phyloP scores from a whole-genome alignment of 2,329 filamentous ascomycete species.

The Anisogramma anomala region DNA sequence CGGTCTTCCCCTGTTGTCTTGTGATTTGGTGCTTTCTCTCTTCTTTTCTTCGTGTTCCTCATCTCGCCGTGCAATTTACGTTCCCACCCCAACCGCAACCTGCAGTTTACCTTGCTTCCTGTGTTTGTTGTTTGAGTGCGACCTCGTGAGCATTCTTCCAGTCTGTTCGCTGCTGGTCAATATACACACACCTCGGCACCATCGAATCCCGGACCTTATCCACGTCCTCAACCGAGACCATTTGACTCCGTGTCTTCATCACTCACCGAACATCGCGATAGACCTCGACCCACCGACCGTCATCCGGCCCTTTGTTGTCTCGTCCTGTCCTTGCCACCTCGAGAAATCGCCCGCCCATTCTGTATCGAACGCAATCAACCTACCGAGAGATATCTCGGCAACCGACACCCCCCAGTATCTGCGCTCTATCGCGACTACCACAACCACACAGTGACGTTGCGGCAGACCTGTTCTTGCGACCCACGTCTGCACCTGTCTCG shows the following conservation, averaged over 20 bases:
- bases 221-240: not conserved
- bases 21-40: constrained; percentile 8
- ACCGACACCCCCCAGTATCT: not conserved
- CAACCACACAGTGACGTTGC: constrained; percentile 2
- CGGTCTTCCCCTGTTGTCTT: constrained; percentile 7
- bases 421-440: constrained; percentile 7
- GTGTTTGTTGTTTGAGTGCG: too few relatives aligned
- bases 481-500: not conserved
- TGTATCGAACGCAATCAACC: not conserved
- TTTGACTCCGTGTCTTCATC: not conserved
- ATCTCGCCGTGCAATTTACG: constrained; percentile 2
- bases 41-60: constrained; percentile 5
- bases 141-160: too few relatives aligned
- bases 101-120: constrained; percentile 4
- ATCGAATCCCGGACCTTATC: too few relatives aligned
- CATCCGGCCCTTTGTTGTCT: constrained; percentile 1
- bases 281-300: constrained; percentile 2
- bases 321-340: not conserved
- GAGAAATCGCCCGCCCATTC: not conserved
- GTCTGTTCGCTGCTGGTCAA: too few relatives aligned
- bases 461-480: constrained; percentile 5
- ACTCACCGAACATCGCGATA: too few relatives aligned
- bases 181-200: too few relatives aligned
- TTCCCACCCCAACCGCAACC: not conserved
- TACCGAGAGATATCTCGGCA: not conserved